A percentile compares a stretch with the other conserved stretches of the same genome.
Conservation (phyloP, 208 protist species). For the Trypanosoma brucei region DNA sequence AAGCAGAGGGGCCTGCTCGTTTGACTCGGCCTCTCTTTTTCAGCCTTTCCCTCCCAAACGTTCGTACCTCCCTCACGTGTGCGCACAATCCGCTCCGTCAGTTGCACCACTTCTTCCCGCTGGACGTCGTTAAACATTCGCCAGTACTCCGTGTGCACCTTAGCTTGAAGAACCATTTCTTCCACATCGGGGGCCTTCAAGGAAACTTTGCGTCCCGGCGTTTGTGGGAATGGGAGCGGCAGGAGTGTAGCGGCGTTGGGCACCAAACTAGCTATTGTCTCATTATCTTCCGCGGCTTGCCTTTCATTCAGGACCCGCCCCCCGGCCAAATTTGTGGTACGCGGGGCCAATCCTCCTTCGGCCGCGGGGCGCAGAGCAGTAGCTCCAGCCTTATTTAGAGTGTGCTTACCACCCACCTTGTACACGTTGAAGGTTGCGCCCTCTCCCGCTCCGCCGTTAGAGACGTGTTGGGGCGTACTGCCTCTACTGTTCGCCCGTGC, state of each 20-base stretch:
- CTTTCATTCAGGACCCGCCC: no score
- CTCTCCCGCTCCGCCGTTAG: no score
- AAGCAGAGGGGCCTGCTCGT: not conserved
- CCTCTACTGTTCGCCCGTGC: no score
- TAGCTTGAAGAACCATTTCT: constrained; percentile 15
- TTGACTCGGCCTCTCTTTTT: not conserved
- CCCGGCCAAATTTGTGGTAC: no score
- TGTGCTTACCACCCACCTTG: no score
- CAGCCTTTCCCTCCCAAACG: not conserved
- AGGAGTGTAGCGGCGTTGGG: not conserved
- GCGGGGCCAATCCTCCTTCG: no score
- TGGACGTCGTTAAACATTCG: constrained; percentile 53
- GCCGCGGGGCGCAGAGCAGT: no score
- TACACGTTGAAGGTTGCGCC: no score
- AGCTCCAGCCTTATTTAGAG: no score
- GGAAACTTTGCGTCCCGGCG: not conserved
- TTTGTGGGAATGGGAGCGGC: not conserved
- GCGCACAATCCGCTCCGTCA: constrained; percentile 30
- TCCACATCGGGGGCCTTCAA: constrained; percentile 1
- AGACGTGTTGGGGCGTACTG: no score
- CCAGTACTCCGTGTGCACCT: constrained; percentile 39
- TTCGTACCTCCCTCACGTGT: constrained; percentile 16
- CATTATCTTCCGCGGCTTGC: no score
- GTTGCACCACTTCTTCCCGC: constrained; percentile 33
- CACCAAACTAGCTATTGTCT: no score